Base-by-base conservation (phyloP, 83 land plant genomes). In the Isoetes engelmannii region DNA sequence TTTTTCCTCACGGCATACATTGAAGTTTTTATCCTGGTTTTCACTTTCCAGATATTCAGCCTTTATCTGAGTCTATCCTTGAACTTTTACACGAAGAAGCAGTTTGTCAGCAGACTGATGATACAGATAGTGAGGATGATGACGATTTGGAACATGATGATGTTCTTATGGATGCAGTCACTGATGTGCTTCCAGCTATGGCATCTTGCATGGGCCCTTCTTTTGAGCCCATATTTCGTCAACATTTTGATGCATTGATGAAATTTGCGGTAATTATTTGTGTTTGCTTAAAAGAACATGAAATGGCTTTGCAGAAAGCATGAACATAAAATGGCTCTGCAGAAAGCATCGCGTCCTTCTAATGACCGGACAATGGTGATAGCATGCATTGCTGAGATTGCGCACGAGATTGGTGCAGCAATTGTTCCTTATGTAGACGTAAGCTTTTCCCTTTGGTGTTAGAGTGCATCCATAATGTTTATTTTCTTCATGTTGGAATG, bases 361-460 rank as follows among this genome's bases (percentile, higher is more conserved):
- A 88, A 84, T 74, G 98, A 93, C 79, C 84, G 96, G 3, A 89
- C 98, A 50, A 93, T 93, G 98, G 98, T 90, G 21, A 87, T 93
- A 73, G 98, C 95, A 28, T 84, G 86, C 63, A 82, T 93, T 62
- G 98, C 98, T 21, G 98, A 93, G 76, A 89, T 93, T 59, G 96
- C 98, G 18, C 95, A 85, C 60, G 81, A 85, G 48, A 93, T 93
- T 87, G 96, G 98, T 63, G 63, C 84, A 65, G 89, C 92, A 65
- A 90, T 93, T 66, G 70, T 80, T n/a, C 77, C 73, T 57, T 93
- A 93, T 70, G 72, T 90, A 58, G 89, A 89, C 69, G 98, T 92
- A 72, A 59, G 77, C 56, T 47, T 54, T 45, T 18, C 54, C 42
- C 72, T 45, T 59, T 8, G 10, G 10, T 59, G 12, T 59, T 18